Base-by-base conservation (phyloP, 2,329 filamentous ascomycete species). In the Aspergillus hiratsukae region DNA sequence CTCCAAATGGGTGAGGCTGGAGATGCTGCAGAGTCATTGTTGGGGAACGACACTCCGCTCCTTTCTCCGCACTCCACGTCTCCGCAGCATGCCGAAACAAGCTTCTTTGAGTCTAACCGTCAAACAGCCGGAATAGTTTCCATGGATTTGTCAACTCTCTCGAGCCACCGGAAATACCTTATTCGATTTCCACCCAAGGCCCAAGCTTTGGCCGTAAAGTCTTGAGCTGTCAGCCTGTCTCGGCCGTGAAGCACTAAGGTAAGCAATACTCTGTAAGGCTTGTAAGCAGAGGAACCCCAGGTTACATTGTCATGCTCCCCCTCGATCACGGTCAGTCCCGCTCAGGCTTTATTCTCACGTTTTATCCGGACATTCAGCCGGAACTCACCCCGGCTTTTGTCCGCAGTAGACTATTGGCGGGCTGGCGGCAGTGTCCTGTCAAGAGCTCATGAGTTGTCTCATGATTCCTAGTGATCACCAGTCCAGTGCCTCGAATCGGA, bases 341-440 rank as follows among this genome's bases (percentile, higher is more conserved):
- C n/a, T 19, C 40, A 45, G 41, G 21, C n/a, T 19, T 45, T 10
- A 17, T 45, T 23, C 2, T 10, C 10, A 10, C 28, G 9, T 11
- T 53, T 53, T 53, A 51, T 28, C 49, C 27, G 51, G 51, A 23
- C 19, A 57, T 57, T 53, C 48, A 57, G 23, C 46, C 51, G 55
- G 40, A 9, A 49, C 48, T 14, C 19, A 21, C n/a, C 41, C n/a
- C 21, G 29, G 41, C 48, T 46, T 52, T 41, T 21, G 27, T 46
- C 14, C 21, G 49, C n/a, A 28, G 14, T 41, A 35, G 31, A 17
- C 5, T 5, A 45, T 45, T 45, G 41, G 29, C 25, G 25, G 28
- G 23, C 23, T 45, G 41, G 29, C 25, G 25, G 28, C 49, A 56
- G 48, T 41, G 8, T 11, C 19, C 29, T 53, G 40, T 31, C 21